Conservation (phyloP, 306 rosid species). For the Quercus suber region DNA sequence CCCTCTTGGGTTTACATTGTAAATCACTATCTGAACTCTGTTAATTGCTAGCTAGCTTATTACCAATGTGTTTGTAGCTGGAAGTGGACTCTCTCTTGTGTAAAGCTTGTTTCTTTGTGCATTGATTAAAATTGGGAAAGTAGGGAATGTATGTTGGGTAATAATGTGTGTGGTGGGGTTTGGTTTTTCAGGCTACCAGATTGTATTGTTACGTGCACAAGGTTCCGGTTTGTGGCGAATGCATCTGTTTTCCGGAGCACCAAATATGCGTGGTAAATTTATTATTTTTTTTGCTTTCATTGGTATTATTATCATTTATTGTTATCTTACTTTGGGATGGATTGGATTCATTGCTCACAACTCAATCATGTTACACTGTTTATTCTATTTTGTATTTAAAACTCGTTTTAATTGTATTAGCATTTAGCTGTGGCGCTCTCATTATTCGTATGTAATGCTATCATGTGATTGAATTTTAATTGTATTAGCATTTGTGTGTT, state of each 20-base stretch:
- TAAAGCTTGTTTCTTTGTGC: neutral
- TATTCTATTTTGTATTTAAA: neutral
- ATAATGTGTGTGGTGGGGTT: neutral
- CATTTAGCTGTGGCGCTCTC: neutral
- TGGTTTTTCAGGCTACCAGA: slow-evolving; percentile 85
- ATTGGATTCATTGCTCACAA: neutral
- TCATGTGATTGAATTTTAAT: neutral
- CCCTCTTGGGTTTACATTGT: neutral
- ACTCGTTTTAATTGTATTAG: neutral
- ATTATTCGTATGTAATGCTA: neutral
- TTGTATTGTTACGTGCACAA: slow-evolving; percentile 96
- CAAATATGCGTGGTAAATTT: slow-evolving; percentile 83
- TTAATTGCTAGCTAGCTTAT: neutral
- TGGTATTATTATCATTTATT: neutral
- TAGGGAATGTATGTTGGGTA: neutral
- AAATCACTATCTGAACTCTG: neutral
- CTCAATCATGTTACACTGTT: neutral
- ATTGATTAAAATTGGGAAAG: neutral
- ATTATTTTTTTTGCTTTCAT: neutral
- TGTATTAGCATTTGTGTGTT: too few species aligned
- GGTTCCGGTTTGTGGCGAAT: slow-evolving; percentile 99
- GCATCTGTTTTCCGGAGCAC: slow-evolving; percentile 94
- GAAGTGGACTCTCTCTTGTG: neutral
- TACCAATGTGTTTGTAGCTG: neutral
- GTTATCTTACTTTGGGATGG: slow-evolving; percentile 2